Evolutionary conservation across 2,329 filamentous ascomycete species (phyloP).

Genomic region (Fusarium pilosicola): DNA sequence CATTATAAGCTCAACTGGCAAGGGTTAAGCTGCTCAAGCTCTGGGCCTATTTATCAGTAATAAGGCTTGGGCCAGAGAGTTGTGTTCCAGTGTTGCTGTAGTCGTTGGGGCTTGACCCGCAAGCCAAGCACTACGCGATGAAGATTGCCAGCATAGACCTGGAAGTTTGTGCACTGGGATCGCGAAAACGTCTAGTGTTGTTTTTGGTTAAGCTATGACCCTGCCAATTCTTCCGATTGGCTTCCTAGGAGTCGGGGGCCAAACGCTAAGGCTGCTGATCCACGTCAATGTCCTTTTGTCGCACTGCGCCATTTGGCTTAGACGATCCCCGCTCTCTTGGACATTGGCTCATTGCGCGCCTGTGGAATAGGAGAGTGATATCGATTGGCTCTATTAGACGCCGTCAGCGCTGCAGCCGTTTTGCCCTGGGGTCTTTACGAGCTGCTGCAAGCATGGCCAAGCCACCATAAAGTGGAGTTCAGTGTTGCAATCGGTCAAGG

Average conservation of each 20-base stretch:
- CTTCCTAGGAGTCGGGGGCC: conserved; percentile 32
- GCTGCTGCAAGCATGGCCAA: conserved; percentile 28
- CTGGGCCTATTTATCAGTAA: neutral
- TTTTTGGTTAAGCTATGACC: conserved; percentile 34
- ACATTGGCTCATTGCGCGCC: conserved; percentile 36
- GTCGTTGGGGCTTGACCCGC: conserved; percentile 21
- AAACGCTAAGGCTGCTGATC: conserved; percentile 45
- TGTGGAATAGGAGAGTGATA: conserved; percentile 17
- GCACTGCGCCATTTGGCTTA: conserved; percentile 32
- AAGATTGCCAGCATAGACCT: conserved; percentile 39
- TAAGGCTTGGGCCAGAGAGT: conserved; percentile 8
- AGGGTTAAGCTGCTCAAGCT: neutral
- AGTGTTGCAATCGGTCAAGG: conserved; percentile 21
- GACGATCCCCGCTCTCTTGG: conserved; percentile 23
- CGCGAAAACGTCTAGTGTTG: conserved; percentile 18
- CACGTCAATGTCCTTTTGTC: conserved; percentile 48
- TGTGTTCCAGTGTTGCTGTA: neutral
- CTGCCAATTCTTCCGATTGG: conserved; percentile 48
- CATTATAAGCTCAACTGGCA: conserved; percentile 1
- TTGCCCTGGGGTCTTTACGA: conserved; percentile 23
- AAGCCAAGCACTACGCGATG: conserved; percentile 28
- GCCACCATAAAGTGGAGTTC: conserved; percentile 27
- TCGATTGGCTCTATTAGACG: conserved; percentile 49
- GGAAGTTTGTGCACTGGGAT: conserved; percentile 22
- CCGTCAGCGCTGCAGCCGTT: conserved; percentile 31